Evolutionary conservation across 2,329 filamentous ascomycete species (phyloP).

Genomic region (Chaetomiaceae sp.): DNA sequence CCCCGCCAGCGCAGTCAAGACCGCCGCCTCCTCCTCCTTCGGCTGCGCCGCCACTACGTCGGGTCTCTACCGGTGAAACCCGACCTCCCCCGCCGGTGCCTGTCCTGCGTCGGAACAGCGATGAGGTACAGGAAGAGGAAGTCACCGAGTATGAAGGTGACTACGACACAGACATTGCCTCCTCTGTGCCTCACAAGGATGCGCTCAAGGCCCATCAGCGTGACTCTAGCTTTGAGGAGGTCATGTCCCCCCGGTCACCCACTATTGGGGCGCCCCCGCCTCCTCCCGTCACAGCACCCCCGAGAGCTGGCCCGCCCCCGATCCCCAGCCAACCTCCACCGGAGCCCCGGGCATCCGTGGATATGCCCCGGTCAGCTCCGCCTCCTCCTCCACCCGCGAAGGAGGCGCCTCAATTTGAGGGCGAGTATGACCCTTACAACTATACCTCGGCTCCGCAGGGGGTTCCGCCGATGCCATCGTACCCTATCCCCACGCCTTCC

Average conservation of each 20-base stretch:
- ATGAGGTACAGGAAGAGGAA: constrained; percentile 71
- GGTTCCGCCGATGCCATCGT: constrained; percentile 29
- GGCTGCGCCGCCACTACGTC: constrained; percentile 40
- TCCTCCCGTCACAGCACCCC: constrained; percentile 44
- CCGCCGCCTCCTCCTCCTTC: constrained; percentile 66
- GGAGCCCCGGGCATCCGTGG: constrained; percentile 59
- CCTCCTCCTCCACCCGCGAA: constrained; percentile 58
- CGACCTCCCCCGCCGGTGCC: constrained; percentile 33
- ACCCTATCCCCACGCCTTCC: constrained; percentile 31
- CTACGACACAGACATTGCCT: constrained; percentile 95
- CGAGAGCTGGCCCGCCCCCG: constrained; percentile 52
- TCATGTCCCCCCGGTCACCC: constrained; percentile 56
- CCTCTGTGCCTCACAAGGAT: constrained; percentile 91
- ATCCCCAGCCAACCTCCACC: constrained; percentile 31
- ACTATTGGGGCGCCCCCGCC: constrained; percentile 43
- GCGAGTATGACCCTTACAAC: constrained; percentile 67
- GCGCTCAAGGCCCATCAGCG: constrained; percentile 77
- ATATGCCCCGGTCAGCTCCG: constrained; percentile 65
- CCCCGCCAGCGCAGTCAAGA: constrained; percentile 49
- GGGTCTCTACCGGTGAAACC: constrained; percentile 57
- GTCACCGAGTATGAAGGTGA: constrained; percentile 94
- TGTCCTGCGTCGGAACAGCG: constrained; percentile 41
- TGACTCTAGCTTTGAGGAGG: constrained; percentile 72
- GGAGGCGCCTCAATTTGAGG: constrained; percentile 41
- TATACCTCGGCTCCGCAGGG: constrained; percentile 40